A percentile compares a stretch with the other conserved stretches of the same genome.
Evolutionary conservation across 768 basidiomycete species (phyloP).

Genomic region (Suillus discolor): DNA sequence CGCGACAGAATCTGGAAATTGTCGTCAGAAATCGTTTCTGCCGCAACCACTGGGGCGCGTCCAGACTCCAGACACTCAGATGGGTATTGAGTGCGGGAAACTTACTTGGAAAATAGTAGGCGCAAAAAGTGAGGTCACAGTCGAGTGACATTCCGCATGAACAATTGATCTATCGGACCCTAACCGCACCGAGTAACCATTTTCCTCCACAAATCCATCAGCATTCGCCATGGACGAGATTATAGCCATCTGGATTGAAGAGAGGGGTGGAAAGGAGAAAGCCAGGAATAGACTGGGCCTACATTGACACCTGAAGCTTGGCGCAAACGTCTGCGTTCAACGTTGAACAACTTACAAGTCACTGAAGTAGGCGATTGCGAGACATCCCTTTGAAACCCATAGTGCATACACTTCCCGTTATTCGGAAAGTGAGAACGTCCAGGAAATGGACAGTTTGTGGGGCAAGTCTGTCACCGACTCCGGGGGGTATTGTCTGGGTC

Average conservation of each 20-base stretch:
- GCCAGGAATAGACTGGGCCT: not conserved
- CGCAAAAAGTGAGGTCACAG: not conserved
- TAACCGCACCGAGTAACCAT: not conserved
- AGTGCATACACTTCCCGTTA: not conserved
- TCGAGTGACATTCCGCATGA: not conserved
- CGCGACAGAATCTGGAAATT: not conserved
- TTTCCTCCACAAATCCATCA: not conserved
- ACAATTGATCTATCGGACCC: not conserved
- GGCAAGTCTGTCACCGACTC: no score
- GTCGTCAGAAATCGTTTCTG: not conserved
- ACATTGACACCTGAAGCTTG: not conserved
- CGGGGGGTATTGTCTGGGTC: no score
- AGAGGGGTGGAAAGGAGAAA: constrained; percentile 25
- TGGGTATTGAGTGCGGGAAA: not conserved
- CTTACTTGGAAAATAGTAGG: not conserved
- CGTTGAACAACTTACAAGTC: not conserved
- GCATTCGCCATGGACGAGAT: constrained; percentile 54
- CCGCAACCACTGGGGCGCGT: not conserved
- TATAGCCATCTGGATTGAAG: constrained; percentile 59
- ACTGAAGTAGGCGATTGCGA: not conserved
- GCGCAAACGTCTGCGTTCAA: not conserved
- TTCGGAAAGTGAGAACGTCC: not conserved
- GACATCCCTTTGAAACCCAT: not conserved
- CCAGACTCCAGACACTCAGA: not conserved
- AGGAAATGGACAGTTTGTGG: no score